Conservation (phyloP, 306 rosid genomes). For the Mimosa pudica region DNA sequence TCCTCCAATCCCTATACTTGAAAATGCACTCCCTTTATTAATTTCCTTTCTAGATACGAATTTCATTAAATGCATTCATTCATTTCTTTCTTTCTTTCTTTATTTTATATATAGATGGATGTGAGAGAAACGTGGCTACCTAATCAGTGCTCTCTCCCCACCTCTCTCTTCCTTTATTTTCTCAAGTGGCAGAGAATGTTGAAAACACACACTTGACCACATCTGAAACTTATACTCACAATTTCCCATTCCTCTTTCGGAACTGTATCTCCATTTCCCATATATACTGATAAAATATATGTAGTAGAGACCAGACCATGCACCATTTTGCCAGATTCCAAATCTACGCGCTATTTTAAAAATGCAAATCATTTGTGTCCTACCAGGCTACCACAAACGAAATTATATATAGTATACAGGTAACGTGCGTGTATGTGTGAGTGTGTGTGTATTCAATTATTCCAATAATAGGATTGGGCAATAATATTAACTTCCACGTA, state of each 20-base stretch:
- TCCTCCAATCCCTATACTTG: constrained; percentile 85
- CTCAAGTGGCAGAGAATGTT: constrained; percentile 47
- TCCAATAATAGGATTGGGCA: constrained; percentile 23
- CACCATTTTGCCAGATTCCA: background rate
- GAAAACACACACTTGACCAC: constrained; percentile 30
- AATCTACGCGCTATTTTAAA: background rate
- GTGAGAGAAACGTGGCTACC: constrained; percentile 11
- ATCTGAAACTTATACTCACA: constrained; percentile 35
- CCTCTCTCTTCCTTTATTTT: constrained; percentile 47
- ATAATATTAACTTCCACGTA: constrained; percentile 32
- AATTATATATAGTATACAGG: background rate
- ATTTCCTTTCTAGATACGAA: constrained; percentile 55
- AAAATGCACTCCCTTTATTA: constrained; percentile 57
- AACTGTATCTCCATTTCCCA: constrained; percentile 57
- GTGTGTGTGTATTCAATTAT: background rate
- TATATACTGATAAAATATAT: constrained; percentile 26
- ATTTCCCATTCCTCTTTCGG: constrained; percentile 46
- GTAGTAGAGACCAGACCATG: background rate
- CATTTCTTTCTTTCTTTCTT: constrained; percentile 5
- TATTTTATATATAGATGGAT: background rate
- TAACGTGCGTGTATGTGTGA: background rate
- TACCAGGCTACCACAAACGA: background rate
- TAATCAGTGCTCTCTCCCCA: constrained; percentile 9
- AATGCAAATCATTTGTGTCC: background rate
- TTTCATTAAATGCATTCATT: constrained; percentile 15